Conservation (phyloP, 768 basidiomycete genomes). For the Trametes maxima region DNA sequence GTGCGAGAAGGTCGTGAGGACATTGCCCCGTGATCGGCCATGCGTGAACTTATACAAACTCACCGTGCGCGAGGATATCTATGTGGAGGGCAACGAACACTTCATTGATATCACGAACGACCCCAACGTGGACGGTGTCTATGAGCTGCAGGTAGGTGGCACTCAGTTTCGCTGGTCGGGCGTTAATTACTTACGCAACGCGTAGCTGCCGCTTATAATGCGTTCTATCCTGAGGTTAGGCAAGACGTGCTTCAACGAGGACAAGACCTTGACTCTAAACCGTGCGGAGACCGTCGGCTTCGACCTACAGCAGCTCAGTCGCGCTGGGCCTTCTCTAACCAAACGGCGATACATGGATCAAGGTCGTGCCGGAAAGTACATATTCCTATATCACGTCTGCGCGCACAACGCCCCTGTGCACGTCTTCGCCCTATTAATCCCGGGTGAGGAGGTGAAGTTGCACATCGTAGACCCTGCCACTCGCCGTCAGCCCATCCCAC, state of each 20-base stretch:
- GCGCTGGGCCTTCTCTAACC: conserved; percentile 55
- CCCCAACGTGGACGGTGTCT: conserved; percentile 93
- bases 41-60: conserved; percentile 84
- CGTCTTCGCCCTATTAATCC: conserved; percentile 86
- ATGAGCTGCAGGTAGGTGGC: conserved; percentile 78
- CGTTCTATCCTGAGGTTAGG: conserved; percentile 85
- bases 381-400: conserved; percentile 87
- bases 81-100: conserved; percentile 83
- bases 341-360: conserved; percentile 73
- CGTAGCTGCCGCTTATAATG: conserved; percentile 77
- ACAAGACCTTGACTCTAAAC: conserved; percentile 71
- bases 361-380: conserved; percentile 70
- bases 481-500: conserved; percentile 79
- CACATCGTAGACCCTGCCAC: conserved; percentile 91
- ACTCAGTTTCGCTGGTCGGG: neutral
- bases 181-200: neutral
- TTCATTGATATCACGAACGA: conserved; percentile 93
- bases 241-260: conserved; percentile 73
- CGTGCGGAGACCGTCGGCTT: conserved; percentile 82
- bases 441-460: conserved; percentile 66
- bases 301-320: conserved; percentile 80
- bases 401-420: conserved; percentile 76
- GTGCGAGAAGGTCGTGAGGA: conserved; percentile 71
- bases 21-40: conserved; percentile 77
- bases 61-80: conserved; percentile 80